A percentile compares a stretch with the other conserved stretches of the same genome.
Evolutionary conservation across 2,329 filamentous ascomycete species (phyloP).

Genomic region (Colletotrichum sp.): DNA sequence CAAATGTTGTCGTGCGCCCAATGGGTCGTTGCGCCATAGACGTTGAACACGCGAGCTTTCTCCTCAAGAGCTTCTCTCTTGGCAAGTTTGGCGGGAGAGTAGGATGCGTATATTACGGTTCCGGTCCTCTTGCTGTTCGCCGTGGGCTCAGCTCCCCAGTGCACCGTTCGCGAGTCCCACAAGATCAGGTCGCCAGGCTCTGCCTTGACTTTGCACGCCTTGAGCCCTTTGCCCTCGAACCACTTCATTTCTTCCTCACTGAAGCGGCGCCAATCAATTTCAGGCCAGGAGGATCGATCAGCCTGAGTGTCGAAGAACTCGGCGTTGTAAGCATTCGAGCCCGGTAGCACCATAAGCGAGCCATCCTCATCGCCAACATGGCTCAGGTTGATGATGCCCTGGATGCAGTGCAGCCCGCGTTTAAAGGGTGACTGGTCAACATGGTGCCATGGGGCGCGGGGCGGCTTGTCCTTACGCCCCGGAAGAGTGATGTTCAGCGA

Average conservation of each 20-base stretch:
- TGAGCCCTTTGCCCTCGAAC: constrained; percentile 19
- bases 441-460: constrained; percentile 46
- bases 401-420: constrained; percentile 38
- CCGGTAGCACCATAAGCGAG: background rate
- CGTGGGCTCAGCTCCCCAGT: constrained; percentile 31
- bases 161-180: constrained; percentile 32
- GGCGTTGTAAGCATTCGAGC: background rate
- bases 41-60: background rate
- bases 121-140: constrained; percentile 33
- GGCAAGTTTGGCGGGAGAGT: constrained; percentile 39
- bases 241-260: constrained; percentile 35
- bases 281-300: background rate
- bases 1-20: background rate
- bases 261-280: constrained; percentile 46
- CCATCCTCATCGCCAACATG: background rate
- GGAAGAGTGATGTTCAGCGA: constrained; percentile 45
- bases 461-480: constrained; percentile 30
- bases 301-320: background rate
- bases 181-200: constrained; percentile 33
- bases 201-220: constrained; percentile 17
- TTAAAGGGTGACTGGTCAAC: constrained; percentile 41
- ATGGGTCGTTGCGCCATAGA: background rate
- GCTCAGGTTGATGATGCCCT: constrained; percentile 47
- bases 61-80: background rate
- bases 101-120: constrained; percentile 38